These are phyloP conservation scores for Fragaria nilgerrensis DNA, from an alignment of 306 rosid genomes.

Conservation along the genomic window DNA sequence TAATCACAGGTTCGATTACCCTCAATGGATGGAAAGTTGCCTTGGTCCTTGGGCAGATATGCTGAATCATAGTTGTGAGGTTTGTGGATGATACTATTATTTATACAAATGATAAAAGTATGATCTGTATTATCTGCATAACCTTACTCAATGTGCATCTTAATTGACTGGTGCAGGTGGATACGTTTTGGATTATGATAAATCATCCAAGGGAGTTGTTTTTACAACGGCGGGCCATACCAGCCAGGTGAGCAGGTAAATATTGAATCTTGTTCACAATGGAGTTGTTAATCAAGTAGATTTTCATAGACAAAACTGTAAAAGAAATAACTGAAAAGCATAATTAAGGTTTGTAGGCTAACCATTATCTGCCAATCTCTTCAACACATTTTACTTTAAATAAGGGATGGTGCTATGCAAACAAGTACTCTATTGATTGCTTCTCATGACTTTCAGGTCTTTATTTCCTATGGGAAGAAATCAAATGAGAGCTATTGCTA, in stretches of 20 bases:
- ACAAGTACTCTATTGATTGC: slow-evolving; percentile 18
- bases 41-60: slow-evolving; percentile 98
- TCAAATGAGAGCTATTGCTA: slow-evolving; percentile 85
- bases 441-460: slow-evolving; percentile 59
- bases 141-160: slow-evolving; percentile 22
- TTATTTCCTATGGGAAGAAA: slow-evolving; percentile 90
- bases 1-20: slow-evolving; percentile 84
- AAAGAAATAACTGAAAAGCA: background rate
- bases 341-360: background rate
- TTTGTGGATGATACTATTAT: slow-evolving; percentile 32
- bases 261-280: slow-evolving; percentile 21
- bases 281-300: background rate
- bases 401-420: background rate
- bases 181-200: slow-evolving; percentile 86
- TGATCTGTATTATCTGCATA: background rate
- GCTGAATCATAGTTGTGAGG: slow-evolving; percentile 95
- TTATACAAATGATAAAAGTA: slow-evolving; percentile 7
- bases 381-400: background rate
- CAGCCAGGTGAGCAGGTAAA: slow-evolving; percentile 99
- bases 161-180: slow-evolving; percentile 61
- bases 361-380: background rate
- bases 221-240: slow-evolving; percentile 76
- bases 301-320: background rate
- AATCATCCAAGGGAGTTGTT: slow-evolving; percentile 72
- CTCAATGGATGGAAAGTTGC: slow-evolving; percentile 80